A percentile compares a stretch with the other conserved stretches of the same genome.
Evolutionary conservation across 441 rosid species (phyloP).

Genomic region (Biscutella laevigata): DNA sequence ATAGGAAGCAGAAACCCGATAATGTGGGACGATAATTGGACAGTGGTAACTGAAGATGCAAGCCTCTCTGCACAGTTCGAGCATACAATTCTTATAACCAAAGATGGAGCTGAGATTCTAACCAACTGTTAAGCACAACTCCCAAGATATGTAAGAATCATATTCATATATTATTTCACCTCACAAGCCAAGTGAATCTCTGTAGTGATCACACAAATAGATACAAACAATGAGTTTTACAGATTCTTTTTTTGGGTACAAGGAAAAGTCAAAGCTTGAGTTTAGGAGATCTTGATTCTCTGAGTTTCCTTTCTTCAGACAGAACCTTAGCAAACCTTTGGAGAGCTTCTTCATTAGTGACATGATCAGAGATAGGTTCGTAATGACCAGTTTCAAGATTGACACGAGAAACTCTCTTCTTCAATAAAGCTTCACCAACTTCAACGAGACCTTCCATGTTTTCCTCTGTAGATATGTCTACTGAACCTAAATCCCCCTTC

Average conservation of each 20-base stretch:
- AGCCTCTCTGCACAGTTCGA: slow-evolving; percentile 91
- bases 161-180: slow-evolving; percentile 10
- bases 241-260: neutral
- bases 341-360: slow-evolving; percentile 35
- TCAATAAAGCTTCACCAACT: slow-evolving; percentile 39
- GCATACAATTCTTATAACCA: slow-evolving; percentile 81
- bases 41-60: slow-evolving; percentile 83
- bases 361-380: slow-evolving; percentile 17
- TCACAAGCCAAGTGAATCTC: slow-evolving; percentile 3
- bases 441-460: slow-evolving; percentile 35
- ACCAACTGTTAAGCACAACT: slow-evolving; percentile 33
- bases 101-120: slow-evolving; percentile 75
- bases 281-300: slow-evolving; percentile 23
- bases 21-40: slow-evolving; percentile 89
- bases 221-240: slow-evolving; percentile 6
- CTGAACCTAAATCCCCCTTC: slow-evolving; percentile 30
- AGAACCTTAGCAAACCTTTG: slow-evolving; percentile 15
- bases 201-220: slow-evolving; percentile 11
- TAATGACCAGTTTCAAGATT: slow-evolving; percentile 34
- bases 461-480: slow-evolving; percentile 38
- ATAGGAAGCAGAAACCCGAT: slow-evolving; percentile 66
- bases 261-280: neutral
- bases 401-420: slow-evolving; percentile 37
- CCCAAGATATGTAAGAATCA: slow-evolving; percentile 10
- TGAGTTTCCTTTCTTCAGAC: slow-evolving; percentile 26